Conservation (phyloP, 306 rosid genomes). For the Medicago arabica region DNA sequence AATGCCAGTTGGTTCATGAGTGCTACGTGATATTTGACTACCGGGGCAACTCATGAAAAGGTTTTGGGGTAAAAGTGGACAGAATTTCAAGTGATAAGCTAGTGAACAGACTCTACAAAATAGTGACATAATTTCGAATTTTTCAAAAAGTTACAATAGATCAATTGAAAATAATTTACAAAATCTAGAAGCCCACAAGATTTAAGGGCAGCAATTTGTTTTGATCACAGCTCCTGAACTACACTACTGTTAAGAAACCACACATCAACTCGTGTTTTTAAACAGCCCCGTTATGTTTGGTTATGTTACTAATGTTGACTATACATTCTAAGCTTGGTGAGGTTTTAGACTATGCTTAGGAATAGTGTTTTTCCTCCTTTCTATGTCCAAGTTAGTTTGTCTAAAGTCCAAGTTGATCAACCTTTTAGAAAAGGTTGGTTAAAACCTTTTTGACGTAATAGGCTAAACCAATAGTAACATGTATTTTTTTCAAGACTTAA, state of each 20-base stretch:
- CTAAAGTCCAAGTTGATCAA: background rate
- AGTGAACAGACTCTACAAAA: background rate
- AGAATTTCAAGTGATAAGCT: background rate
- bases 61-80: background rate
- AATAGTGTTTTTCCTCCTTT: background rate
- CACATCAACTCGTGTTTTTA: background rate
- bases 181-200: constrained; percentile 1
- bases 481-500: too few species aligned
- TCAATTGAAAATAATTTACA: background rate
- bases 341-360: too few species aligned
- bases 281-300: background rate
- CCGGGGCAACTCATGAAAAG: background rate
- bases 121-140: background rate
- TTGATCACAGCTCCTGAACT: background rate
- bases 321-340: background rate
- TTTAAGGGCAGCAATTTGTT: constrained; percentile 1
- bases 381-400: background rate
- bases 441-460: too few species aligned
- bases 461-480: too few species aligned
- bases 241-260: background rate
- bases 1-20: constrained; percentile 13
- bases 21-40: constrained; percentile 35
- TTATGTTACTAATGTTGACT: constrained; percentile 25
- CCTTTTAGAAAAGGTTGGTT: too few species aligned
- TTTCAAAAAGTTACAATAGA: background rate